These are phyloP conservation scores for Epichloe sylvatica DNA, from an alignment of 2,329 filamentous ascomycete genomes.

Conservation along the genomic window DNA sequence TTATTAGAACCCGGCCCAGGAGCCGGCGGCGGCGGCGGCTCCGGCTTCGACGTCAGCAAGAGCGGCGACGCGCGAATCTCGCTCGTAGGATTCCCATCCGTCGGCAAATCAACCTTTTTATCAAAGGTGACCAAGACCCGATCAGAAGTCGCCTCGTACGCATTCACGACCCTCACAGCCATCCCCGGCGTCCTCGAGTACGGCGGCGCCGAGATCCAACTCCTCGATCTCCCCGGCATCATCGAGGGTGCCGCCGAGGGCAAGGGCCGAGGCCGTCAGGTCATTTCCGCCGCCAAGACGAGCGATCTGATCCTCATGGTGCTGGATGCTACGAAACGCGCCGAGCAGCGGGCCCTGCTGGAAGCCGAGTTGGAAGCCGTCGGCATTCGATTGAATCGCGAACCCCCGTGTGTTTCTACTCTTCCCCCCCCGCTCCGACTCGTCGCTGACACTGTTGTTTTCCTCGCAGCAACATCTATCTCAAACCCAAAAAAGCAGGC, in stretches of 20 bases:
- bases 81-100: constrained; percentile 94
- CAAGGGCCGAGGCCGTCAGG: constrained; percentile 87
- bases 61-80: constrained; percentile 93
- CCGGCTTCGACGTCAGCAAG: constrained; percentile 90
- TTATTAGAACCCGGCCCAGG: constrained; percentile 80
- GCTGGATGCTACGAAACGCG: constrained; percentile 88
- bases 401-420: constrained; percentile 61
- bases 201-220: constrained; percentile 93
- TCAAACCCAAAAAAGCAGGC: constrained; percentile 89
- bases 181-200: constrained; percentile 97
- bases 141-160: constrained; percentile 88
- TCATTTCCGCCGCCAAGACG: constrained; percentile 96
- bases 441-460: background rate
- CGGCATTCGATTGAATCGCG: constrained; percentile 81
- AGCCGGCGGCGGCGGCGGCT: constrained; percentile 60
- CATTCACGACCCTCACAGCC: constrained; percentile 93
- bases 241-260: constrained; percentile 94
- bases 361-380: constrained; percentile 92
- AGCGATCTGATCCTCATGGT: constrained; percentile 96
- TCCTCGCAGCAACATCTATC: constrained; percentile 72
- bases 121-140: constrained; percentile 98
- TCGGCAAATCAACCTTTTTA: constrained; percentile 97
- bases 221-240: constrained; percentile 93
- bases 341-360: constrained; percentile 77
- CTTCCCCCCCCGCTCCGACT: background rate